These are phyloP conservation scores for Gossypium davidsonii DNA, from an alignment of 441 rosid genomes.

Conservation along the genomic window DNA sequence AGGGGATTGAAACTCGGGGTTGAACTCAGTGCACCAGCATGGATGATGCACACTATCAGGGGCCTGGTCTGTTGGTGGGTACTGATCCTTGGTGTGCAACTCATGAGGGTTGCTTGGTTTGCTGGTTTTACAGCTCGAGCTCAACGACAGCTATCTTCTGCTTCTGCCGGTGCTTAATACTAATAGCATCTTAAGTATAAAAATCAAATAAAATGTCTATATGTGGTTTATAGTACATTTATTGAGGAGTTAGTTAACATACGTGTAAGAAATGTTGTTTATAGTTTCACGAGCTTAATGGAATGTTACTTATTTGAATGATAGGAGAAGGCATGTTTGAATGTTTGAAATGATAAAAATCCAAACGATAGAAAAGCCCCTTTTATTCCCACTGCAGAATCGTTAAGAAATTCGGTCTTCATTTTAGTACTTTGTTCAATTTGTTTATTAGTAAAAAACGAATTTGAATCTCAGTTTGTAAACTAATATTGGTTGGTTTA, in stretches of 20 bases:
- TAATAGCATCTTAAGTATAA: neutral
- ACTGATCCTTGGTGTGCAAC: conserved; percentile 74
- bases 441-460: too few species aligned
- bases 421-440: too few species aligned
- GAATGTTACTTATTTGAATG: neutral
- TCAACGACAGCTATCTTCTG: conserved; percentile 20
- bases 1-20: conserved; percentile 74
- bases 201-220: neutral
- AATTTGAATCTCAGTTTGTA: too few species aligned
- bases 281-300: neutral
- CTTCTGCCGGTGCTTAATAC: conserved; percentile 22
- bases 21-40: conserved; percentile 64
- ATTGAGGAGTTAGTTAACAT: neutral
- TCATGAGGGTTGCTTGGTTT: conserved; percentile 96
- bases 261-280: neutral
- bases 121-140: conserved; percentile 62
- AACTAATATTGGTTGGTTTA: too few species aligned
- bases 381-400: too few species aligned
- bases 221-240: neutral
- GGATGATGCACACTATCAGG: conserved; percentile 72
- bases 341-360: neutral
- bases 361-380: too few species aligned
- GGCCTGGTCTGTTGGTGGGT: conserved; percentile 93
- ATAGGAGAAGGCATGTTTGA: neutral
- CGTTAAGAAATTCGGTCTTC: neutral